Evolutionary conservation across 352 stramenopile genomes (phyloP), one percentile per base, ranked within the genome.

Genomic region (Nothophytophthora sp.): DNA sequence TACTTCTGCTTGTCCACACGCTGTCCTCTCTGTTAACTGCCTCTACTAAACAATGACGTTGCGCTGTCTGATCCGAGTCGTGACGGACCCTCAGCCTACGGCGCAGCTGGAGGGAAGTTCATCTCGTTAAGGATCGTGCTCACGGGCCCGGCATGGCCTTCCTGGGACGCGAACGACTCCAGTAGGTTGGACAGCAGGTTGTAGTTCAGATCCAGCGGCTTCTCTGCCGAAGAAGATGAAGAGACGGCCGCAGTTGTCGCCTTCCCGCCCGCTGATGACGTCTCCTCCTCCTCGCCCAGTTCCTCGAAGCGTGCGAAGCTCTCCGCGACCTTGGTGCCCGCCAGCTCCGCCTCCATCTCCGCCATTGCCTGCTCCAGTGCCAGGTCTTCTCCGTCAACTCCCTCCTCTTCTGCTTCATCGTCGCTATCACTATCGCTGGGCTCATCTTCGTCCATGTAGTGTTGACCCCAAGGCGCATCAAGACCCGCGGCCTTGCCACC

Each of bases 121-220:
- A 90, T 60, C 25, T 91, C 80, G 30, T 67, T 76, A 16, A 95
- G 52, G 46, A 95, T 89, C 45, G 78, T 92, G 53, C 61, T 88
- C 10, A 88, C 81, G 15, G 84, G 84, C 9, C 84, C 84, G 16
- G 77, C 72, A 18, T 80, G 49, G 5, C 81, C 83, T 19, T 90
- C 76, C 51, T 96, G 86, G 10, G 80, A 88, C 18, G 80, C 81
- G 32, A 96, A 73, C 8, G 81, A 93, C 44, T 91, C 83, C 15
- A 96, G 61, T 40, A 96, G 57, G 47, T 91, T 92, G 0, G 81
- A 85, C 34, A 95, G 55, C 62, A 95, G 45, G 58, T 95, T 88
- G 45, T 84, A 92, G 60, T 95, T 80, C 33, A 95, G 36, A 41
- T 94, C 74, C 30, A 93, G 55, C 16, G 81, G 77, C 34, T 78